These are phyloP conservation scores for Kwoniella mangroviensis DNA, from an alignment of 768 basidiomycete species.

Conservation along the genomic window DNA sequence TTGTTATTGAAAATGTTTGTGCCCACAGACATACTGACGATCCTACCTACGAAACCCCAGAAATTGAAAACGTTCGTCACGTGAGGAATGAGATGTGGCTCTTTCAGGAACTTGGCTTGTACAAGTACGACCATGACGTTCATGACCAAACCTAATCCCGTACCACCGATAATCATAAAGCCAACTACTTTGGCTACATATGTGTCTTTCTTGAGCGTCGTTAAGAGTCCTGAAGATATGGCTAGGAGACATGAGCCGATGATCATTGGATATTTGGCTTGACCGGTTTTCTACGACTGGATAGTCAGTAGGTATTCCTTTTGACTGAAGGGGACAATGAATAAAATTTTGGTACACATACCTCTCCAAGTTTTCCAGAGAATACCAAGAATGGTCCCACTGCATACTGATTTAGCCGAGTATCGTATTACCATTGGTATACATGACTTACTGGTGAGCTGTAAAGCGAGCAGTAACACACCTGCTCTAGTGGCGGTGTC, in stretches of 20 bases:
- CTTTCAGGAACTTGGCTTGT: constrained; percentile 36
- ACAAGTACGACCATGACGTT: constrained; percentile 36
- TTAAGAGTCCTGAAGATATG: constrained; percentile 35
- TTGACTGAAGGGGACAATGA: not conserved
- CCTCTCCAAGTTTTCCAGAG: constrained; percentile 31
- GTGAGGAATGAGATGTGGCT: constrained; percentile 30
- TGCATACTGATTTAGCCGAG: not conserved
- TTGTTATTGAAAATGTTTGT: constrained; percentile 50
- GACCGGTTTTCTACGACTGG: constrained; percentile 29
- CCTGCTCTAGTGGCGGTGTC: constrained; percentile 31
- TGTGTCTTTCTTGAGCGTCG: constrained; percentile 26
- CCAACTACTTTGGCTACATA: constrained; percentile 29
- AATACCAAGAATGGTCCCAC: constrained; percentile 33
- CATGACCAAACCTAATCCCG: constrained; percentile 39
- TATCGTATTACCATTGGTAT: not conserved
- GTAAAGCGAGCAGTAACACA: constrained; percentile 29
- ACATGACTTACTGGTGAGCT: constrained; percentile 25
- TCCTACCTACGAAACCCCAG: constrained; percentile 37
- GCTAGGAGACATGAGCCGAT: constrained; percentile 25
- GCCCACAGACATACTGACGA: constrained; percentile 39
- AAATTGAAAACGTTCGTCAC: constrained; percentile 27
- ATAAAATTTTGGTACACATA: not conserved
- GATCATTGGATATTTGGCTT: constrained; percentile 32
- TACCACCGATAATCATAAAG: constrained; percentile 37
- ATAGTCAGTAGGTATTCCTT: not conserved